A percentile compares a stretch with the other conserved stretches of the same genome.
These are phyloP conservation scores for Penicillium italicum DNA, from an alignment of 2,329 filamentous ascomycete genomes.

Conservation along the genomic window DNA sequence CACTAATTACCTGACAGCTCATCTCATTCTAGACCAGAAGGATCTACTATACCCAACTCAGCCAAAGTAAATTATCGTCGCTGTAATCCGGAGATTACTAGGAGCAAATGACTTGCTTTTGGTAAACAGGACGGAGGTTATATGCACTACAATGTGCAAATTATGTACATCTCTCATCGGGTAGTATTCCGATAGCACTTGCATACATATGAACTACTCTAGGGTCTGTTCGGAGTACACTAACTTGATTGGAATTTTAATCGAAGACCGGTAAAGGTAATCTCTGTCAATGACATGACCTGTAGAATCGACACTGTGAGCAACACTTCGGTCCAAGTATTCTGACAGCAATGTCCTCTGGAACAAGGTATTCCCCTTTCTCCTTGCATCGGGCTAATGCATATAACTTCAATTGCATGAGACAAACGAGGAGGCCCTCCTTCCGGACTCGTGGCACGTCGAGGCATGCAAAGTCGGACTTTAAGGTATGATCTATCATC, in stretches of 20 bases:
- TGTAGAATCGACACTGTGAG: not conserved
- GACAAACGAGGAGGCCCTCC: not conserved
- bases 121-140: too few relatives aligned
- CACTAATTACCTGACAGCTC: not conserved
- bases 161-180: not conserved
- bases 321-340: not conserved
- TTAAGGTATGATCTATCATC: not conserved
- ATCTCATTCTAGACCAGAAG: not conserved
- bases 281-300: not conserved
- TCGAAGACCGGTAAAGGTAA: not conserved
- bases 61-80: not conserved
- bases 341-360: not conserved
- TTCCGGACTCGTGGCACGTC: not conserved
- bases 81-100: not conserved
- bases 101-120: not conserved
- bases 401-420: not conserved
- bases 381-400: not conserved
- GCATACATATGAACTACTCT: not conserved
- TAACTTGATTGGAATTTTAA: not conserved
- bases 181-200: not conserved
- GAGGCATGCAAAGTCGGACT: not conserved
- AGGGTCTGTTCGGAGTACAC: too few relatives aligned
- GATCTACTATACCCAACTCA: slow-evolving; percentile 2
- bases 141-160: not conserved
- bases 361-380: not conserved